phyloP scores from a whole-genome alignment of 2,329 filamentous ascomycete species.

The Penicillium sp. region DNA sequence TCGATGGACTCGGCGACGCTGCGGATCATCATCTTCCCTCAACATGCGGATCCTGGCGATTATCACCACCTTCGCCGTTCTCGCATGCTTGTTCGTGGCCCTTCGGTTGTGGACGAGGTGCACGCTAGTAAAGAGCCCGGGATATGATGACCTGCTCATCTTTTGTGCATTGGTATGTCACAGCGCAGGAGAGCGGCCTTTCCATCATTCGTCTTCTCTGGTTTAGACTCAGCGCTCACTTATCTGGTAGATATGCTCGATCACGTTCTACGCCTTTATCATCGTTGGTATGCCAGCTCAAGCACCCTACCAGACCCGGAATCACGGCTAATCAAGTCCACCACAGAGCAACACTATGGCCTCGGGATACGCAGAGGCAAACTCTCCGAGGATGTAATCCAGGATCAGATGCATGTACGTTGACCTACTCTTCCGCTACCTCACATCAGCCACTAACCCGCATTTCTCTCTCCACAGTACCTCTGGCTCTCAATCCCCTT shows the following conservation, averaged over 20 bases:
- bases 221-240: neutral
- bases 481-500: conserved; percentile 38
- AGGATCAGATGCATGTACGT: conserved; percentile 28
- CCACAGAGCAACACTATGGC: conserved; percentile 25
- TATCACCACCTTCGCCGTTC: conserved; percentile 21
- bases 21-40: neutral
- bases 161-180: conserved; percentile 23
- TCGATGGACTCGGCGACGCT: neutral
- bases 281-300: conserved; percentile 15
- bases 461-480: conserved; percentile 14
- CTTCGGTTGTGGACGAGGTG: conserved; percentile 30
- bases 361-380: conserved; percentile 16
- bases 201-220: neutral
- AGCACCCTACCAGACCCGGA: neutral
- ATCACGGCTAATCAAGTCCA: conserved; percentile 1
- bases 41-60: conserved; percentile 28
- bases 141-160: conserved; percentile 34
- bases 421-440: too few relatives aligned
- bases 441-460: neutral
- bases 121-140: conserved; percentile 24
- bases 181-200: neutral
- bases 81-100: conserved; percentile 24
- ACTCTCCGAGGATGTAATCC: conserved; percentile 8
- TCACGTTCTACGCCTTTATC: conserved; percentile 13
- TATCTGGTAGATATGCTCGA: conserved; percentile 6